phyloP scores from a whole-genome alignment of 495 filamentous ascomycete species.

The Aspergillus incahuasiensis region DNA sequence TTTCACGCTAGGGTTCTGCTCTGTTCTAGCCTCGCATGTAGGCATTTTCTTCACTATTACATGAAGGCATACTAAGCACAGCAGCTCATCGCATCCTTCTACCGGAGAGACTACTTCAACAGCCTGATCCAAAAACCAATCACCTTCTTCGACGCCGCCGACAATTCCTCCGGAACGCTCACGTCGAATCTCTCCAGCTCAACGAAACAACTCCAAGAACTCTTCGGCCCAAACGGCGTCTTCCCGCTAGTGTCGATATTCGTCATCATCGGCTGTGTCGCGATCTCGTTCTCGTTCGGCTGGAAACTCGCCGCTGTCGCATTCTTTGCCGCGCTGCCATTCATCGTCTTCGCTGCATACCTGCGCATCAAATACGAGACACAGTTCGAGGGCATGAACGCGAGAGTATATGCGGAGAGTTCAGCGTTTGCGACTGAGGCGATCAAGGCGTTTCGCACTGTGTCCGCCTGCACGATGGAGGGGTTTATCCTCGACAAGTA shows the following conservation, averaged over 20 bases:
- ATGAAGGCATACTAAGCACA: background rate
- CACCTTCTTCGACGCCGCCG: constrained; percentile 52
- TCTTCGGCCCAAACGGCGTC: constrained; percentile 45
- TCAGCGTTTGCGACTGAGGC: constrained; percentile 56
- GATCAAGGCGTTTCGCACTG: constrained; percentile 52
- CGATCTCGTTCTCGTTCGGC: constrained; percentile 53
- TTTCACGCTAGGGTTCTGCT: constrained; percentile 46
- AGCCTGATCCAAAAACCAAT: constrained; percentile 53
- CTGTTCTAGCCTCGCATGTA: background rate
- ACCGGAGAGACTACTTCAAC: constrained; percentile 56
- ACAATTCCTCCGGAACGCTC: constrained; percentile 46
- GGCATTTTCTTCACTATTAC: background rate
- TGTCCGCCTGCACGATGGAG: constrained; percentile 53
- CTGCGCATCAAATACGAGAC: constrained; percentile 48
- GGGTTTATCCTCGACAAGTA: constrained; percentile 45
- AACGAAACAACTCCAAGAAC: constrained; percentile 57
- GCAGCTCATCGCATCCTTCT: constrained; percentile 46
- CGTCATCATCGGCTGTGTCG: constrained; percentile 50
- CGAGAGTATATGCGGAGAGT: constrained; percentile 50
- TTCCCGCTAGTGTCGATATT: constrained; percentile 38
- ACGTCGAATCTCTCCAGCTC: constrained; percentile 52
- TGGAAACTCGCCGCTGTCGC: constrained; percentile 61
- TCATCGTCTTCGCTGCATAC: constrained; percentile 50
- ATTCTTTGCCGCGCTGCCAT: constrained; percentile 50
- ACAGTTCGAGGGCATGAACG: constrained; percentile 53